Evolutionary conservation across 2,329 filamentous ascomycete species (phyloP), one percentile per base, ranked within the genome.

Genomic region (Pseudogymnoascus sp.): DNA sequence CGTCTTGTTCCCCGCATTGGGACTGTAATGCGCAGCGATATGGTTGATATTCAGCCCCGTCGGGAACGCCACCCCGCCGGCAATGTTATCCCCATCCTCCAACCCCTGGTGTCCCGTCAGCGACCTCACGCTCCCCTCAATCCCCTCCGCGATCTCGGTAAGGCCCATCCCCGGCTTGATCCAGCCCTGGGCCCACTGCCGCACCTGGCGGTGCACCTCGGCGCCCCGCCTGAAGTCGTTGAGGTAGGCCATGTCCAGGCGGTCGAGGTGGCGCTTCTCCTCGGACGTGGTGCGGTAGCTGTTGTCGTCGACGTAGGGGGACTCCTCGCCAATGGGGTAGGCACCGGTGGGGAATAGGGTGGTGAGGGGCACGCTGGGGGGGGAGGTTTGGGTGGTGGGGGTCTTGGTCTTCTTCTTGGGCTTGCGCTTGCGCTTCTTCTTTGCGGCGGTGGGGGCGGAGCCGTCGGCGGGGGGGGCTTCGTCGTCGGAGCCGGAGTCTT

Each of bases 191-290:
- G 89, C 90, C 83, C 89, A 93, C 75, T 91, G 87, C 61, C 91
- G 87, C 64, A 95, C 91, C 74, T 96, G 89, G 64, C 91, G 86
- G 75, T 96, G 91, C n/a, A 91, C 85, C 77, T 96, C 91, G n/a
- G 91, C 90, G 57, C 86, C 91, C 71, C 93, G 84, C 66, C 91
- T 87, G 75, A 93, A 96, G 71, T 96, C 91, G 65, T 83, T 80
- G 62, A 96, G 77, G 78, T 91, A 93, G 67, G 93, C 88, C 69
- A 84, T 86, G 75, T 91, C 88, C 79, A 91, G 85, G 71, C 89
- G 89, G 75, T 93, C 89, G 62, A 93, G 81, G 71, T 93, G 86
- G 62, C 90, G 84, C 78, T 93, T 92, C 80, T 96, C 91, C 76
- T 93, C 91, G 74, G 81, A 86, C 11, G 91, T 96, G 3, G 89